These are phyloP conservation scores for Ambrosiella cleistominuta DNA, from an alignment of 2,329 filamentous ascomycete species.

Conservation along the genomic window DNA sequence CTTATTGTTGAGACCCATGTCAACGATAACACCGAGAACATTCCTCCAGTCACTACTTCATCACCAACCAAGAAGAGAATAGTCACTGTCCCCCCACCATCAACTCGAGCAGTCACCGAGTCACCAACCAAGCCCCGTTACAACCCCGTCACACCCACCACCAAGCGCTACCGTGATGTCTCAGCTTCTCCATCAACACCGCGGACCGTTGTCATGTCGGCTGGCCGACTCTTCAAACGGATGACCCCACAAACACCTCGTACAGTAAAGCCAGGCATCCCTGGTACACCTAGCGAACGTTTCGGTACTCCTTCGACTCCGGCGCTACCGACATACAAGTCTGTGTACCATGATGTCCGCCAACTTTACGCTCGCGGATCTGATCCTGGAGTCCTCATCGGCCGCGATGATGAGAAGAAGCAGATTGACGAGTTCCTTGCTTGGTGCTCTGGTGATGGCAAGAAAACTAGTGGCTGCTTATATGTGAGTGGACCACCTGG, in stretches of 20 bases:
- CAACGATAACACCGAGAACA: conserved; percentile 8
- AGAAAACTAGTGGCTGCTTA: conserved; percentile 56
- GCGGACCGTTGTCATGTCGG: conserved; percentile 63
- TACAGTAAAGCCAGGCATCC: not conserved
- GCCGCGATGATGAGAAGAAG: conserved; percentile 50
- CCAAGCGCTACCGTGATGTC: conserved; percentile 67
- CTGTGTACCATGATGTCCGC: conserved; percentile 72
- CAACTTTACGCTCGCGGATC: conserved; percentile 73
- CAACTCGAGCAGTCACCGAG: conserved; percentile 1
- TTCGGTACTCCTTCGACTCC: not conserved
- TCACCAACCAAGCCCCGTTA: conserved; percentile 10
- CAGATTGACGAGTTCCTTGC: conserved; percentile 55
- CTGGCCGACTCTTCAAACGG: conserved; percentile 57
- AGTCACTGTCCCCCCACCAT: not conserved
- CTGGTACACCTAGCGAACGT: conserved; percentile 4
- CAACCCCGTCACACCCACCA: conserved; percentile 47
- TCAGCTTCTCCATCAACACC: conserved; percentile 59
- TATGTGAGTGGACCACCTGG: conserved; percentile 94
- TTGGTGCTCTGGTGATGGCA: conserved; percentile 32
- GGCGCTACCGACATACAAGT: conserved; percentile 20
- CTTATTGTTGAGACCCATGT: not conserved
- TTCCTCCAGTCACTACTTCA: not conserved
- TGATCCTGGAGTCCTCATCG: conserved; percentile 56
- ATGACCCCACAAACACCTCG: conserved; percentile 56
- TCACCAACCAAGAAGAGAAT: conserved; percentile 4